Evolutionary conservation across 2,329 filamentous ascomycete genomes (phyloP), one percentile per base, ranked within the genome.

Genomic region (Penicillium sp.): DNA sequence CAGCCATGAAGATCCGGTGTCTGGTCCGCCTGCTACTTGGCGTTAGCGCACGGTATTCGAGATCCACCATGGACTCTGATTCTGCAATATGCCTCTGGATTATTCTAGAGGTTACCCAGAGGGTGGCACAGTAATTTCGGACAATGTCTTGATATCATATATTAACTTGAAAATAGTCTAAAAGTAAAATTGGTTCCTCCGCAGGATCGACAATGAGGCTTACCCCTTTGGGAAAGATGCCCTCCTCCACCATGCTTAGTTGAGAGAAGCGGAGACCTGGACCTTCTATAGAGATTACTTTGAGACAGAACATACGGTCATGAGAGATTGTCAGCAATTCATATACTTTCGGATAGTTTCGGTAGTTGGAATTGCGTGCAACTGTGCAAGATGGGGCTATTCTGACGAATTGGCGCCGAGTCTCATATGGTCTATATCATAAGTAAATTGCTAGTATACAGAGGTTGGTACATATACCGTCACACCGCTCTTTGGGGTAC

Each of bases 401-500:
- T 36, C 34, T 36, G 13, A 36, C 14, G 11, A 36, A n/a, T n/a
- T 36, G n/a, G 27, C 6, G 13, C 11, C 22, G 45, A 29, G 27
- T 52, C n/a, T 7, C 34, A 36, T n/a, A 16, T 49, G 40, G 27
- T 34, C 31, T 61, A 55, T 52, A 34, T 51, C 24, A 53, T 52
- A 49, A 44, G 48, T 47, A 13, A 55, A 51, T 49, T 27, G 39
- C n/a, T 44, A 32, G 14, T 56, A 49, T 59, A 55, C 40, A 55
- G 24, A 22, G 18, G 40, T 34, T 46, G 45, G 56, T 47, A 22
- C 24, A 52, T 42, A 13, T 39, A 40, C 29, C 5, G 7, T 36
- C 43, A 38, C 8, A 40, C 24, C 22, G 32, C 18, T 47, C 48
- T 50, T 32, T 29, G 39, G 16, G 7, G 47, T 11, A 13, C 16